Conservation (phyloP, 1,284 basidiomycete species). For the Boletellus sp. region DNA sequence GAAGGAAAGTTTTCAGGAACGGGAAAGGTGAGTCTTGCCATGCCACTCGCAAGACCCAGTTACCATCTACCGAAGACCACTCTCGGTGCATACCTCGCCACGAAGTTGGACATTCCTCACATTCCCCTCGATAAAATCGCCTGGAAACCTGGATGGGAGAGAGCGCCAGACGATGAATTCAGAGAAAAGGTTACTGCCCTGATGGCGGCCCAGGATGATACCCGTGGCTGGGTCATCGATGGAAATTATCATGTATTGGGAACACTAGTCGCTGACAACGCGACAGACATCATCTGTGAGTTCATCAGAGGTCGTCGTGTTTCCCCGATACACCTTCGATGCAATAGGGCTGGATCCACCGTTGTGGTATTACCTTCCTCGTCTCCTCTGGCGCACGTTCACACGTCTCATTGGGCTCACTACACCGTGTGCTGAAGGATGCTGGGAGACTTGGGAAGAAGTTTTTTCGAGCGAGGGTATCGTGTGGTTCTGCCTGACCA, state of each 20-base stretch:
- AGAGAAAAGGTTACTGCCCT: constrained; percentile 30
- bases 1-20: constrained; percentile 30
- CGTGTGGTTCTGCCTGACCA: constrained; percentile 52
- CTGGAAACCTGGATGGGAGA: constrained; percentile 50
- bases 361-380: constrained; percentile 53
- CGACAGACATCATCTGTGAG: constrained; percentile 63
- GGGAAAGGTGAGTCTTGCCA: constrained; percentile 40
- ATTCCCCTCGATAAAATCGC: constrained; percentile 44
- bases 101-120: constrained; percentile 42
- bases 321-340: constrained; percentile 1
- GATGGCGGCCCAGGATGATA: constrained; percentile 21
- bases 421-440: constrained; percentile 49
- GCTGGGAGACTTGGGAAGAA: constrained; percentile 41
- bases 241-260: constrained; percentile 39
- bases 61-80: constrained; percentile 32
- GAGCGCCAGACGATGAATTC: constrained; percentile 38
- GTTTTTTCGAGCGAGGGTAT: constrained; percentile 54
- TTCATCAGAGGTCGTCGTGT: constrained; percentile 3
- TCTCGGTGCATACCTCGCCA: constrained; percentile 42
- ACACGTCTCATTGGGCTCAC: constrained; percentile 42
- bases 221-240: constrained; percentile 50
- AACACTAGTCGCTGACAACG: constrained; percentile 34
- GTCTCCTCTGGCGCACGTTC: constrained; percentile 50
- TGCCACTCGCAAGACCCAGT: not conserved
- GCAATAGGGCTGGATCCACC: constrained; percentile 62